These are phyloP conservation scores for Aureobasidium pullulans DNA, from an alignment of 2,329 filamentous ascomycete species.

Conservation along the genomic window DNA sequence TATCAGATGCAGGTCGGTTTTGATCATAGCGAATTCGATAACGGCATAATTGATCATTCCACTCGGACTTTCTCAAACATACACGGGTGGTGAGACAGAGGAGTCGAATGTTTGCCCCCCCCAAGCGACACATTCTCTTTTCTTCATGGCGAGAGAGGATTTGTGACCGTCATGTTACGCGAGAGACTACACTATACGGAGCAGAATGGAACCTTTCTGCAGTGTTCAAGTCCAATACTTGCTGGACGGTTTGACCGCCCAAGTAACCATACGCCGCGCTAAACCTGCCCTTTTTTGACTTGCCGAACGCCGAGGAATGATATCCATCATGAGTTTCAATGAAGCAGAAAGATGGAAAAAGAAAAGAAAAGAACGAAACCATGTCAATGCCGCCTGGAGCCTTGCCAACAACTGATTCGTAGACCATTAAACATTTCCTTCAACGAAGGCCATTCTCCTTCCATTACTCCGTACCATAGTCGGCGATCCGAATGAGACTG, in stretches of 20 bases:
- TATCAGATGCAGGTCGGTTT: slow-evolving; percentile 8
- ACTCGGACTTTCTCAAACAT: neutral
- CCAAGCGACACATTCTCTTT: neutral
- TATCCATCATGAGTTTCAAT: neutral
- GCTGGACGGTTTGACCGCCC: slow-evolving; percentile 1
- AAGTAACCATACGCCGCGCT: slow-evolving; percentile 11
- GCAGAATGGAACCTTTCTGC: neutral
- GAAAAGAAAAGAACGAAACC: neutral
- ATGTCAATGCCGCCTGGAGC: neutral
- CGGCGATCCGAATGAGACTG: neutral
- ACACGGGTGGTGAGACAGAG: neutral
- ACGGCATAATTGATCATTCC: slow-evolving; percentile 2
- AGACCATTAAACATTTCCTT: slow-evolving; percentile 12
- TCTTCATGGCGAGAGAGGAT: neutral
- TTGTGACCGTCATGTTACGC: neutral
- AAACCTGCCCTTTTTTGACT: slow-evolving; percentile 10
- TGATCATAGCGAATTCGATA: neutral
- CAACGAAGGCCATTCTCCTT: neutral
- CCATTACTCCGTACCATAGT: neutral
- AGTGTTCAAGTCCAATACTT: neutral
- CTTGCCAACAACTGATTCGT: neutral
- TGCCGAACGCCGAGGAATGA: slow-evolving; percentile 9
- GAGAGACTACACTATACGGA: neutral
- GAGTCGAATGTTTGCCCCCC: neutral
- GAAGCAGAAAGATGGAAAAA: neutral